phyloP scores from a whole-genome alignment of 176 grass and related monocot species.

The Hyparrhenia diplandra region DNA sequence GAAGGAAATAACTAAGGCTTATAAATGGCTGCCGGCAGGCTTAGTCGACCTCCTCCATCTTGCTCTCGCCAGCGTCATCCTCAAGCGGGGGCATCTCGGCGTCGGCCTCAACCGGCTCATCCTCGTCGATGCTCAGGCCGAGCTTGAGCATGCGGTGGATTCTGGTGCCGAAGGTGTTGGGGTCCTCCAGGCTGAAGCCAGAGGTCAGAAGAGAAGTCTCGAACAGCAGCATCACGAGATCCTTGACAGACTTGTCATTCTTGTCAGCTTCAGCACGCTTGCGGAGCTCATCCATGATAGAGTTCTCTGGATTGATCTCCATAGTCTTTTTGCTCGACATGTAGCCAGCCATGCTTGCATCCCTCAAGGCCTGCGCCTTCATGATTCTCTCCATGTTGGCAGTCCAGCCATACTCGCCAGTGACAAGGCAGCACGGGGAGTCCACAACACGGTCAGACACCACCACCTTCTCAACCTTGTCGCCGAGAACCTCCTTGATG shows the following conservation, averaged over 20 bases:
- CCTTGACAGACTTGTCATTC: slow-evolving; percentile 94
- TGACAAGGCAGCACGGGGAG: slow-evolving; percentile 86
- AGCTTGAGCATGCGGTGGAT: slow-evolving; percentile 94
- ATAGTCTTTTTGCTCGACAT: slow-evolving; percentile 95
- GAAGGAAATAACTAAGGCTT: not conserved
- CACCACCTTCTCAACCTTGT: slow-evolving; percentile 89
- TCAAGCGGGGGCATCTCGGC: slow-evolving; percentile 78
- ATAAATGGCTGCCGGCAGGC: not conserved
- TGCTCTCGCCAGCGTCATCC: slow-evolving; percentile 84
- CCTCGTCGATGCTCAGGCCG: slow-evolving; percentile 85
- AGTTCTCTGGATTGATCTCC: slow-evolving; percentile 93
- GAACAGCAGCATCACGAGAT: slow-evolving; percentile 76
- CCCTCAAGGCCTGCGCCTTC: slow-evolving; percentile 86
- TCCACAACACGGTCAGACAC: slow-evolving; percentile 87
- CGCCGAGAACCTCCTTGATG: slow-evolving; percentile 83
- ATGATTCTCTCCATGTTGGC: slow-evolving; percentile 99
- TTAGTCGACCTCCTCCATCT: slow-evolving; percentile 99
- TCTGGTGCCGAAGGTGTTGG: slow-evolving; percentile 80
- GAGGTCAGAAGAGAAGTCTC: slow-evolving; percentile 88
- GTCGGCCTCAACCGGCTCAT: slow-evolving; percentile 41
- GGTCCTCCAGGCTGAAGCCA: slow-evolving; percentile 82
- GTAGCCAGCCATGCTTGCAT: slow-evolving; percentile 80
- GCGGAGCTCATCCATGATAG: slow-evolving; percentile 86
- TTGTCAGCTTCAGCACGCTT: slow-evolving; percentile 78
- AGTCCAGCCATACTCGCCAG: slow-evolving; percentile 87